Conservation (phyloP, 768 basidiomycete genomes). For the Tubosaeta sp. region DNA sequence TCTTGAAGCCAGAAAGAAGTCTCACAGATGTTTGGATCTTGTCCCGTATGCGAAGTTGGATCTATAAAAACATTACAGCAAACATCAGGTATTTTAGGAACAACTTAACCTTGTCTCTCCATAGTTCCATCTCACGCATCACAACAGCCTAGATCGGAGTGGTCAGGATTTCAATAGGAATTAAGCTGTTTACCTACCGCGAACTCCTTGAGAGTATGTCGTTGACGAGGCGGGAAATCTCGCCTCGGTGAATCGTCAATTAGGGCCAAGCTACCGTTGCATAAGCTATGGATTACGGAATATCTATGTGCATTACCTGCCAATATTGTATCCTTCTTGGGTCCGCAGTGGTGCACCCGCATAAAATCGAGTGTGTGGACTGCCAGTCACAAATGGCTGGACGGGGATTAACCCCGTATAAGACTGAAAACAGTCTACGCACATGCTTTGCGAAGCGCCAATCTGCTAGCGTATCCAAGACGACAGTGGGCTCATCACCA, state of each 20-base stretch:
- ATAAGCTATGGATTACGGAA: constrained; percentile 2
- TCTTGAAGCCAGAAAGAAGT: neutral
- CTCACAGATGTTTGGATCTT: constrained; percentile 85
- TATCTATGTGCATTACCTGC: constrained; percentile 49
- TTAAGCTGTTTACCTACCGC: constrained; percentile 42
- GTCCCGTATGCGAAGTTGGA: constrained; percentile 86
- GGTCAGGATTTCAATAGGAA: constrained; percentile 2
- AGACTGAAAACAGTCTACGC: constrained; percentile 20
- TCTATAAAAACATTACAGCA: constrained; percentile 38
- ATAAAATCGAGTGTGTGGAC: constrained; percentile 78
- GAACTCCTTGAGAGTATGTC: constrained; percentile 93
- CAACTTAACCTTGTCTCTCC: constrained; percentile 76
- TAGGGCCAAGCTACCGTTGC: constrained; percentile 58
- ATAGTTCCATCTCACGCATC: constrained; percentile 94
- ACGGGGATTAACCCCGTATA: neutral
- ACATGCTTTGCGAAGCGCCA: constrained; percentile 90
- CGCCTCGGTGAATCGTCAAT: constrained; percentile 78
- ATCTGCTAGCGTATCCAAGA: constrained; percentile 74
- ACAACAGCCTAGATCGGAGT: constrained; percentile 55
- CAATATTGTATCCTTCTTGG: constrained; percentile 86
- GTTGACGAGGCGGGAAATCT: constrained; percentile 84
- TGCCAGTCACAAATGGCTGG: constrained; percentile 67
- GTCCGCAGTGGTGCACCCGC: constrained; percentile 90
- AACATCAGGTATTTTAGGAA: neutral
- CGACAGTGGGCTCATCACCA: constrained; percentile 82